phyloP scores from a whole-genome alignment of 1,139 yeast genomes.

The Blastobotrys capitulatus region DNA sequence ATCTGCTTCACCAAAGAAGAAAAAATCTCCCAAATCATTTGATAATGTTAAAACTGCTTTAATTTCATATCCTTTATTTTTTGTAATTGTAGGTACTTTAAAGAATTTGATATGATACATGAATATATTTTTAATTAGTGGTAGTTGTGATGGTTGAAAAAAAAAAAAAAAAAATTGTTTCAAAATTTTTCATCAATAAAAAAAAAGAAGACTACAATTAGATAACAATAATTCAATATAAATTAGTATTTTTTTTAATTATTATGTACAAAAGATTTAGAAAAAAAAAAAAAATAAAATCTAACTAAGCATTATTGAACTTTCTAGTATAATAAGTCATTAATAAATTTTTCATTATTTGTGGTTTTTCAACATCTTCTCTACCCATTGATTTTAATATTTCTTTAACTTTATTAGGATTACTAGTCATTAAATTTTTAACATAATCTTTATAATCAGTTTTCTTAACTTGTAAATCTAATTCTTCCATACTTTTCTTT shows the following conservation, averaged over 20 bases:
- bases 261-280: background rate
- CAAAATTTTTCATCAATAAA: slow-evolving; percentile 2
- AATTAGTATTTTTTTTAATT: background rate
- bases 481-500: slow-evolving; percentile 24
- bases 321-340: slow-evolving; percentile 24
- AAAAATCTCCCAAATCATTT: slow-evolving; percentile 33
- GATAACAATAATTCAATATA: background rate
- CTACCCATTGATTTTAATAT: slow-evolving; percentile 29
- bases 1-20: slow-evolving; percentile 26
- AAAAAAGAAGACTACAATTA: background rate
- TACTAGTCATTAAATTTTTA: slow-evolving; percentile 25
- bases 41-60: slow-evolving; percentile 27
- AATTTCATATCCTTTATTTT: slow-evolving; percentile 12
- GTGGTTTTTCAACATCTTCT: slow-evolving; percentile 25
- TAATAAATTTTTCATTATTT: slow-evolving; percentile 33
- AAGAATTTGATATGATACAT: slow-evolving; percentile 27
- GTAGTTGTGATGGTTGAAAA: background rate
- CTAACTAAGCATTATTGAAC: background rate
- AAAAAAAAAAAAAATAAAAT: background rate
- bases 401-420: slow-evolving; percentile 31
- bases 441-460: slow-evolving; percentile 25
- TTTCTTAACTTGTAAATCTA: slow-evolving; percentile 25
- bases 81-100: slow-evolving; percentile 21
- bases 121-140: too few relatives aligned
- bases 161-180: too few relatives aligned